Percentiles rank a stretch among this genome's conserved stretches.
Conservation (phyloP, 106 monocot genomes). For the Xerophyta viscosa region DNA sequence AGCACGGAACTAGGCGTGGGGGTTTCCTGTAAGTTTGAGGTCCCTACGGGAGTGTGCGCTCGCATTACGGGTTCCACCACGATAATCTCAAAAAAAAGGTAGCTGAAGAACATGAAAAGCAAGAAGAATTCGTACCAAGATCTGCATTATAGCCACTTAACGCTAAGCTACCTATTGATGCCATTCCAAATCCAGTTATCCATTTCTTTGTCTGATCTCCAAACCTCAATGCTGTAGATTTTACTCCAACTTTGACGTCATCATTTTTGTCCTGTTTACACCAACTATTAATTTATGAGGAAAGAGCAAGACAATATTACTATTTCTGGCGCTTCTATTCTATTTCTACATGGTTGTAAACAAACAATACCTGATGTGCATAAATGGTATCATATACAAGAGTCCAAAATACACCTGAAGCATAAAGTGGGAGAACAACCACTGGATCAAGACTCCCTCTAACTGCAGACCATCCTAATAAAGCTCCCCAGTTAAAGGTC, state of each 20-base stretch:
- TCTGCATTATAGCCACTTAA: constrained; percentile 81
- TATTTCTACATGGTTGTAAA: not conserved
- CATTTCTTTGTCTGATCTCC: constrained; percentile 67
- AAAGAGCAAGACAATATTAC: too few relatives aligned
- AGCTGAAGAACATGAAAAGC: not conserved
- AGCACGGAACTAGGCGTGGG: too few relatives aligned
- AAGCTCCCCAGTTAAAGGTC: constrained; percentile 98
- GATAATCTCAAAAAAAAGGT: not conserved
- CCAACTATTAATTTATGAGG: not conserved
- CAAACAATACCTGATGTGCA: constrained; percentile 77
- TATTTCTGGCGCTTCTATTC: too few relatives aligned
- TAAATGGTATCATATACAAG: constrained; percentile 98
- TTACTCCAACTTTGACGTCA: constrained; percentile 88
- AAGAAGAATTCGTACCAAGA: constrained; percentile 42
- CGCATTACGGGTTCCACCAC: too few relatives aligned
- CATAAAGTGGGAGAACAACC: constrained; percentile 73
- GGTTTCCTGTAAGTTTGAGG: too few relatives aligned
- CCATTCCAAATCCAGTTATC: constrained; percentile 70
- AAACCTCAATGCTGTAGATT: constrained; percentile 95
- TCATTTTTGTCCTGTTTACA: constrained; percentile 86
- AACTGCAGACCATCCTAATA: constrained; percentile 91
- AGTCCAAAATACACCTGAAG: constrained; percentile 88
- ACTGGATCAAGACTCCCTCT: constrained; percentile 66
- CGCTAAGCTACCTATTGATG: constrained; percentile 58
- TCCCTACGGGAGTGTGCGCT: too few relatives aligned